These are phyloP conservation scores for Penicillium ochrochloron DNA, from an alignment of 495 filamentous ascomycete genomes.

Conservation along the genomic window DNA sequence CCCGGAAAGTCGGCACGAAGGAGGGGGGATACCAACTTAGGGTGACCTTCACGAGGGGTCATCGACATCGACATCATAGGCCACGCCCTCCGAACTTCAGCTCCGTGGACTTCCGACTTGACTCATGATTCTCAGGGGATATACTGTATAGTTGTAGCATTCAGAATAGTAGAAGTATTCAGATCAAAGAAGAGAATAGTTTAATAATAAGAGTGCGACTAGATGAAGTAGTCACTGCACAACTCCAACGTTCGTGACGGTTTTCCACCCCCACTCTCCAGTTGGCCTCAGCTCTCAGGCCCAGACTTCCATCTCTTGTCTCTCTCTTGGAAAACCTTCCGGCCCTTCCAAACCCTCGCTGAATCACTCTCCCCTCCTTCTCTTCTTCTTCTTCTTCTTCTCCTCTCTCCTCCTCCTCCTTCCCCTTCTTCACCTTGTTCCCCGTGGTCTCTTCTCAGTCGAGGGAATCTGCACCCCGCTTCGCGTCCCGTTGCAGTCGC, in stretches of 20 bases:
- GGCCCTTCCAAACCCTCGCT: constrained; percentile 10
- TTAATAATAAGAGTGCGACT: neutral
- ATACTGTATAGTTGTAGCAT: neutral
- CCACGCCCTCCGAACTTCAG: constrained; percentile 1
- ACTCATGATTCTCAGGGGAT: neutral
- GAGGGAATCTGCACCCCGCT: constrained; percentile 15
- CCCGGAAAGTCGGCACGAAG: constrained; percentile 34
- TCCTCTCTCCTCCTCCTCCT: constrained; percentile 22
- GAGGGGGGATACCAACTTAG: neutral
- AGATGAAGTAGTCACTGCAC: neutral
- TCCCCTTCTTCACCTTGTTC: constrained; percentile 16
- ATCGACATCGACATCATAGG: constrained; percentile 25
- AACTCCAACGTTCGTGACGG: neutral
- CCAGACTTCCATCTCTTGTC: constrained; percentile 16
- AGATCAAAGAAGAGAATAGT: neutral
- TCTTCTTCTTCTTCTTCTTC: constrained; percentile 19
- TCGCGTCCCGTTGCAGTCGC: constrained; percentile 19
- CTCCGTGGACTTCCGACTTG: constrained; percentile 28
- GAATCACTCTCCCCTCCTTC: constrained; percentile 28
- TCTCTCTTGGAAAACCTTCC: neutral
- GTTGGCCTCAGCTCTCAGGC: constrained; percentile 25
- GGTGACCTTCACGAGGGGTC: constrained; percentile 6
- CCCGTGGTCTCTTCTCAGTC: neutral
- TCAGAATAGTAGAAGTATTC: neutral
- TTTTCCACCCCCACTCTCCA: neutral